These are phyloP conservation scores for Tetratostichococcus sp. DNA, from an alignment of 139 green algal genomes.

Conservation along the genomic window DNA sequence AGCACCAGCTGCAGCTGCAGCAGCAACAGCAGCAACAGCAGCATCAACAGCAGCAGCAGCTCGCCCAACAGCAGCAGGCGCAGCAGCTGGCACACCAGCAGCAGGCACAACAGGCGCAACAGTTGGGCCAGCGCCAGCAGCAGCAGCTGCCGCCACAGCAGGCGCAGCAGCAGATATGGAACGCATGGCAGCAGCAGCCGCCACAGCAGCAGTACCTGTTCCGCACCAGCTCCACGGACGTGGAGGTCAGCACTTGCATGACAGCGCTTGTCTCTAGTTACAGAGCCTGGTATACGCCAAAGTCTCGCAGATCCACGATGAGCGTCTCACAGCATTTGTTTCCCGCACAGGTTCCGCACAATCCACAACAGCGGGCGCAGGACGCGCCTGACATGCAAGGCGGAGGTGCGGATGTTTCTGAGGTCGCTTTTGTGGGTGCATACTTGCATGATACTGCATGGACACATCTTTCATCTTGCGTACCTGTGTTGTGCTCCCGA, in stretches of 20 bases:
- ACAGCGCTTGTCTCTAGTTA: no score
- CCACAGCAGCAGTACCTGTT: not conserved
- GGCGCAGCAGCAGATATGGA: not conserved
- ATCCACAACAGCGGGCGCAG: not conserved
- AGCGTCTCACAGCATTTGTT: no score
- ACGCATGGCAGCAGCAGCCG: not conserved
- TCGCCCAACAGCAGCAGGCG: not conserved
- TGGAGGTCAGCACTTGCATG: not conserved
- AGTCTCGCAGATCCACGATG: no score
- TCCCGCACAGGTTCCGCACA: not conserved
- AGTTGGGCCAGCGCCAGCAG: not conserved
- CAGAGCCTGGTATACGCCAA: no score
- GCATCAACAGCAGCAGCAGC: not conserved
- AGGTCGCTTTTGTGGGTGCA: no score
- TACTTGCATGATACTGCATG: no score
- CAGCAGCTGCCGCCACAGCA: not conserved
- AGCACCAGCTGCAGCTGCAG: not conserved
- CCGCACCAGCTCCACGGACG: not conserved
- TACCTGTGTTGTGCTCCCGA: no score
- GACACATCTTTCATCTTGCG: no score
- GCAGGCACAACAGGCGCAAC: slow-evolving; percentile 1
- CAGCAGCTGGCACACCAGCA: slow-evolving; percentile 1
- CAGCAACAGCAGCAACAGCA: not conserved
- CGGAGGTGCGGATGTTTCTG: not conserved
- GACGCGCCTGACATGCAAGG: not conserved